These are phyloP conservation scores for Inonotus hispidus DNA, from an alignment of 1,284 basidiomycete genomes.

Conservation along the genomic window DNA sequence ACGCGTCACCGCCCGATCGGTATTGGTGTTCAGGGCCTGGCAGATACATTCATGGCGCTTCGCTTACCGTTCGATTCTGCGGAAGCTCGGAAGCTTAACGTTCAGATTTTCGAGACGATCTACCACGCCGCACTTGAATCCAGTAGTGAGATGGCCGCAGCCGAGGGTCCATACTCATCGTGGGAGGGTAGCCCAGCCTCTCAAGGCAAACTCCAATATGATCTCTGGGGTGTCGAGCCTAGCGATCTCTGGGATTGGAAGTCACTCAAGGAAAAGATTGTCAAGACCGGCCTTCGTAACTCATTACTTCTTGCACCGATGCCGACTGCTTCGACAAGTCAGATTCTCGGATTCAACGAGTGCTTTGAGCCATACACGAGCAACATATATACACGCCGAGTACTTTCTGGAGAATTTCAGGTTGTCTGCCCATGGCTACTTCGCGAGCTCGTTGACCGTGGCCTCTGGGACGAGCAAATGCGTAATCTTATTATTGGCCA, in stretches of 20 bases:
- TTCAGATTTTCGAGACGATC: conserved; percentile 98
- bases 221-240: conserved; percentile 93
- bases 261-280: conserved; percentile 83
- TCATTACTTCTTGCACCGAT: conserved; percentile 95
- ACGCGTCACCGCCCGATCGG: conserved; percentile 98
- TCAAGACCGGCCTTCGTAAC: conserved; percentile 85
- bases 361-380: conserved; percentile 98
- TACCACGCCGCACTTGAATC: conserved; percentile 95
- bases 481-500: conserved; percentile 99
- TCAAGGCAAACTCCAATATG: conserved; percentile 88
- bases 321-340: conserved; percentile 98
- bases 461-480: conserved; percentile 98
- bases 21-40: conserved; percentile 96
- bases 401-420: conserved; percentile 99
- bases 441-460: conserved; percentile 92
- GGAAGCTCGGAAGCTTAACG: conserved; percentile 85
- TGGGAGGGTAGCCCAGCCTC: conserved; percentile 90
- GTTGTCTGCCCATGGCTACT: conserved; percentile 98
- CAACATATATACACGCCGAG: conserved; percentile 98
- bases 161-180: conserved; percentile 85
- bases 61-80: conserved; percentile 94
- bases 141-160: conserved; percentile 83
- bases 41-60: conserved; percentile 97
- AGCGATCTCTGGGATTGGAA: conserved; percentile 96
- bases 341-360: conserved; percentile 98